Evolutionary conservation across 768 basidiomycete genomes (phyloP).

Genomic region (Podaxis sp.): DNA sequence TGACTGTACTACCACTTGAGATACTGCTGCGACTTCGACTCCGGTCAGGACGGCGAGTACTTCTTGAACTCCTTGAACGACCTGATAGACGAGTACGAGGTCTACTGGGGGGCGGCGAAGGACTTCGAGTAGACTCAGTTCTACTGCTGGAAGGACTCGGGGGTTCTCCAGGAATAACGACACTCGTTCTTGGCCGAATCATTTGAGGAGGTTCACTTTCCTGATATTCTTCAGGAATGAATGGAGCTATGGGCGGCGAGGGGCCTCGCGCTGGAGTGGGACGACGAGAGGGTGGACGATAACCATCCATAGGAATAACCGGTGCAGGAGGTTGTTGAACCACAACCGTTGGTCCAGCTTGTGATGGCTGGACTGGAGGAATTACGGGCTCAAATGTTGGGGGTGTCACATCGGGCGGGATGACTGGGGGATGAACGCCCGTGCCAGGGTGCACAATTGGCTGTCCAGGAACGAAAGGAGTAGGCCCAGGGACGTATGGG

Average conservation of each 20-base stretch:
- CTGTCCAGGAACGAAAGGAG: not conserved
- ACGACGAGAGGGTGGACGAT: slow-evolving; percentile 1
- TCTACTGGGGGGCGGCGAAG: not conserved
- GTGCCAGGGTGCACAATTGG: not conserved
- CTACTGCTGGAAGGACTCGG: slow-evolving; percentile 13
- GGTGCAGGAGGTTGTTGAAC: not conserved
- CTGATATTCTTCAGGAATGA: slow-evolving; percentile 22
- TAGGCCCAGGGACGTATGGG: slow-evolving; percentile 10
- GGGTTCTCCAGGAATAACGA: not conserved
- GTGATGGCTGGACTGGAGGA: slow-evolving; percentile 6
- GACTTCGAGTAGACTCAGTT: slow-evolving; percentile 1
- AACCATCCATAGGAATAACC: slow-evolving; percentile 1
- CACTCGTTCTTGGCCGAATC: slow-evolving; percentile 6
- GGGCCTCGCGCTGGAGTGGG: slow-evolving; percentile 1
- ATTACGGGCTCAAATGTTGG: slow-evolving; percentile 17
- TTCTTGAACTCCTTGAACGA: slow-evolving; percentile 6
- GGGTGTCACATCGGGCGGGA: slow-evolving; percentile 19
- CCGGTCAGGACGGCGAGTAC: slow-evolving; percentile 13
- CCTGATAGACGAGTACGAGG: slow-evolving; percentile 15
- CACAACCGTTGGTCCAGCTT: not conserved
- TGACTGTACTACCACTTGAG: slow-evolving; percentile 16
- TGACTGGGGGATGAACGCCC: slow-evolving; percentile 18
- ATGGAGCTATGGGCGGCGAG: slow-evolving; percentile 15
- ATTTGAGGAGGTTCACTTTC: slow-evolving; percentile 7
- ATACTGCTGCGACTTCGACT: slow-evolving; percentile 20